Base-by-base conservation (phyloP, 2,329 filamentous ascomycete species). In the Helotiales sp. region DNA sequence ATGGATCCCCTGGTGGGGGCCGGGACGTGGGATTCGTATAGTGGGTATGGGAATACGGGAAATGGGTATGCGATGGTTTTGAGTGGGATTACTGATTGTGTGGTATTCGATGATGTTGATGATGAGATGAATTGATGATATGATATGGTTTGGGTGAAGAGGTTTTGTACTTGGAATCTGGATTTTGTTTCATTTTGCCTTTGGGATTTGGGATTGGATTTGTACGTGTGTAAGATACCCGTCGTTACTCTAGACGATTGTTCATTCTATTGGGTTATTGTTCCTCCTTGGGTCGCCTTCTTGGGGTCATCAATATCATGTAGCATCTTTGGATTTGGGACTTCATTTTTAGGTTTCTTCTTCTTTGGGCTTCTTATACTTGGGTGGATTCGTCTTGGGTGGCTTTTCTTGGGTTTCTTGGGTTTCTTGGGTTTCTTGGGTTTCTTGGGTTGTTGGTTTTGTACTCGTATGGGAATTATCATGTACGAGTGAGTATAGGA, bases 11-110 rank as follows among this genome's bases (percentile, higher is more conserved):
- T 70, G 7, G 60, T 32, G 2, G 65, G 45, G 24, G 26, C 67
- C 6, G 73, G 74, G 10, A 60, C 54, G 5, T 75, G 74, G 74
- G 67, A 28, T 15, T 37, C 54, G 40, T 64, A 57, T n/a, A 24
- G 58, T 24, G 54, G 63, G 3, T 40, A 67, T 54, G 28, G 2
- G 2, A 59, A 57, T 15, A 37, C 64, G 17, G 50, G 37, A 5
- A 40, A 63, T 30, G 62, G 55, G 26, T 66, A 69, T 61, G 59
- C 68, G 22, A 60, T 71, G 67, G 52, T n/a, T 15, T 63, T 74
- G 67, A 72, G 68, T 62, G 68, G 68, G 2, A 37, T 69, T 22
- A 66, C 40, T 37, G 68, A 66, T 26, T 30, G 7, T 47, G 34
- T 37, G 17, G 37, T 47, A 15, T 28, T 60, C 30, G 57, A 45